A percentile compares a stretch with the other conserved stretches of the same genome.
These are phyloP conservation scores for Inga laurina DNA, from an alignment of 306 rosid species.

Conservation along the genomic window DNA sequence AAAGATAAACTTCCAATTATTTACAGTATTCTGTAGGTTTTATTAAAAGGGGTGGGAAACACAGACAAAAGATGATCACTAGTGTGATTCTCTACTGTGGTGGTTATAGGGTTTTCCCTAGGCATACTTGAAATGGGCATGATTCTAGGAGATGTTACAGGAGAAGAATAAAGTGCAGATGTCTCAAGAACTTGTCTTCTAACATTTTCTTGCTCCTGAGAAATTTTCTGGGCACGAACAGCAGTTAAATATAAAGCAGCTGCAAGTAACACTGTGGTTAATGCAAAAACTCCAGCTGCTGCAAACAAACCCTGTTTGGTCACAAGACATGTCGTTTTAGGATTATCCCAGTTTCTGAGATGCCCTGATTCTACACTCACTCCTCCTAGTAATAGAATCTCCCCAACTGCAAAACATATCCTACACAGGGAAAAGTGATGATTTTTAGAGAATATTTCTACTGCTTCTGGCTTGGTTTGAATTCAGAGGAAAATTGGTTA, in stretches of 20 bases:
- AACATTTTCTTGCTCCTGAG: conserved; percentile 50
- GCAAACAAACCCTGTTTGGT: conserved; percentile 71
- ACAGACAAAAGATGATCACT: conserved; percentile 34
- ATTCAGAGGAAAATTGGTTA: not conserved
- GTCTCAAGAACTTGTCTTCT: conserved; percentile 57
- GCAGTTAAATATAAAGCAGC: conserved; percentile 78
- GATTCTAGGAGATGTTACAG: conserved; percentile 68
- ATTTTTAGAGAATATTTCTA: not conserved
- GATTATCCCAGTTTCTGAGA: conserved; percentile 68
- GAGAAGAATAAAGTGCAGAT: conserved; percentile 61
- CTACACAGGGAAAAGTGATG: conserved; percentile 35
- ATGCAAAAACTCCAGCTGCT: conserved; percentile 71
- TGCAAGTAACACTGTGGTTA: conserved; percentile 72
- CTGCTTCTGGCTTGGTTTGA: not conserved
- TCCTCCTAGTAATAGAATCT: conserved; percentile 71
- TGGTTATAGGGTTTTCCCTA: conserved; percentile 60
- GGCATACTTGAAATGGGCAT: conserved; percentile 37
- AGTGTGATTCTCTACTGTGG: conserved; percentile 33
- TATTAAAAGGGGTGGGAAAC: conserved; percentile 51
- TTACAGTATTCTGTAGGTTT: conserved; percentile 41
- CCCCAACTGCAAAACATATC: conserved; percentile 89
- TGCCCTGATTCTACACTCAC: conserved; percentile 86
- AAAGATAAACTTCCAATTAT: not conserved
- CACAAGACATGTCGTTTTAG: conserved; percentile 56
- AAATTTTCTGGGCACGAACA: conserved; percentile 58